Conservation (phyloP, 805 yeast species). For the Dipodascopsis uninucleata region DNA sequence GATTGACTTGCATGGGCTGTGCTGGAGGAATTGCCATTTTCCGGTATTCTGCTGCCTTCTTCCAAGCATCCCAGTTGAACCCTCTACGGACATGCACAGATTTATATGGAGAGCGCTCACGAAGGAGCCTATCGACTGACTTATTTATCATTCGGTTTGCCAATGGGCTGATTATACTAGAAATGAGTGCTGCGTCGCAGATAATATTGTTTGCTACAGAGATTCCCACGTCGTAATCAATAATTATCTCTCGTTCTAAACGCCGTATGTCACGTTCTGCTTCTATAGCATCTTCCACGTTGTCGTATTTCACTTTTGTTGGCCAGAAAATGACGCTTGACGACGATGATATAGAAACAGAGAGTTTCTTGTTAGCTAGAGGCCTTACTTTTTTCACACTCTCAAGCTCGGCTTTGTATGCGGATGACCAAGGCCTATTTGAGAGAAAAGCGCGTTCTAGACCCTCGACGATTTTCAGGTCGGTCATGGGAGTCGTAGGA, state of each 20-base stretch:
- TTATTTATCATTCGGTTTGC: constrained; percentile 13
- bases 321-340: constrained; percentile 26
- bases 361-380: constrained; percentile 28
- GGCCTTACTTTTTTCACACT: constrained; percentile 25
- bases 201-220: constrained; percentile 11
- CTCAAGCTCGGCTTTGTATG: constrained; percentile 26
- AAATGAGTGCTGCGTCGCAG: constrained; percentile 19
- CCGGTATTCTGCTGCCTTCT: constrained; percentile 29
- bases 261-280: constrained; percentile 11
- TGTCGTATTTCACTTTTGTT: constrained; percentile 9
- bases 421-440: constrained; percentile 29
- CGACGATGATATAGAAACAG: constrained; percentile 13
- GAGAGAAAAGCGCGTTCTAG: constrained; percentile 26
- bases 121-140: constrained; percentile 18
- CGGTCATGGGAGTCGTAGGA: constrained; percentile 34
- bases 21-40: constrained; percentile 34
- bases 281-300: background rate
- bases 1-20: no score
- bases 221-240: constrained; percentile 10
- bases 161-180: constrained; percentile 19
- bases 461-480: constrained; percentile 23
- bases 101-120: no score
- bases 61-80: constrained; percentile 37
- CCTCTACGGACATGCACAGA: constrained; percentile 31
- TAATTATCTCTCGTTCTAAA: constrained; percentile 3